Evolutionary conservation across 495 filamentous ascomycete genomes (phyloP).

Genomic region (Chaetomium tenue): DNA sequence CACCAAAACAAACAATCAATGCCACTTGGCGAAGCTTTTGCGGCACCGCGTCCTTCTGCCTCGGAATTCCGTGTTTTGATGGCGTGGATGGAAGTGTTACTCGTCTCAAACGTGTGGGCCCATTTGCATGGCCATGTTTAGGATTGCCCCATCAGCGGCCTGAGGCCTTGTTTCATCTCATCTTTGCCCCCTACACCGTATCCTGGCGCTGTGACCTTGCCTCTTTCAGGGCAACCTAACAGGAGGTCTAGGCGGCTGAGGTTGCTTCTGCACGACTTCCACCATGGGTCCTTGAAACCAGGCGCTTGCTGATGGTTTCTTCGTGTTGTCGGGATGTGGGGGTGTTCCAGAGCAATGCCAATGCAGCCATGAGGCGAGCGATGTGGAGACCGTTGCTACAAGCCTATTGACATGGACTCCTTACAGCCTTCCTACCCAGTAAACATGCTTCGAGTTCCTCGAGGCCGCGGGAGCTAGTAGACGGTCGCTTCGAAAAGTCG

Average conservation of each 20-base stretch:
- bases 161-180: conserved; percentile 43
- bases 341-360: conserved; percentile 8
- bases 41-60: conserved; percentile 14
- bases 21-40: conserved; percentile 13
- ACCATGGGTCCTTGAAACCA: conserved; percentile 29
- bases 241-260: conserved; percentile 17
- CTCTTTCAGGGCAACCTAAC: conserved; percentile 17
- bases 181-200: conserved; percentile 22
- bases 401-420: no score
- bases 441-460: background rate
- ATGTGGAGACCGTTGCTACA: background rate
- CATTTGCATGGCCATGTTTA: conserved; percentile 37
- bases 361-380: conserved; percentile 5
- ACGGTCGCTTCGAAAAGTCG: conserved; percentile 7
- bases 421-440: no score
- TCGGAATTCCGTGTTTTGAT: conserved; percentile 18
- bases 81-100: conserved; percentile 11
- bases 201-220: conserved; percentile 28
- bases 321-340: conserved; percentile 8
- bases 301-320: conserved; percentile 19
- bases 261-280: background rate
- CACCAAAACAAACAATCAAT: conserved; percentile 16
- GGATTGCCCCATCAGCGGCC: conserved; percentile 31
- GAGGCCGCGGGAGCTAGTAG: background rate
- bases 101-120: conserved; percentile 38